Base-by-base conservation (phyloP, 2,329 filamentous ascomycete genomes). In the Pseudofabraea citricarpa region DNA sequence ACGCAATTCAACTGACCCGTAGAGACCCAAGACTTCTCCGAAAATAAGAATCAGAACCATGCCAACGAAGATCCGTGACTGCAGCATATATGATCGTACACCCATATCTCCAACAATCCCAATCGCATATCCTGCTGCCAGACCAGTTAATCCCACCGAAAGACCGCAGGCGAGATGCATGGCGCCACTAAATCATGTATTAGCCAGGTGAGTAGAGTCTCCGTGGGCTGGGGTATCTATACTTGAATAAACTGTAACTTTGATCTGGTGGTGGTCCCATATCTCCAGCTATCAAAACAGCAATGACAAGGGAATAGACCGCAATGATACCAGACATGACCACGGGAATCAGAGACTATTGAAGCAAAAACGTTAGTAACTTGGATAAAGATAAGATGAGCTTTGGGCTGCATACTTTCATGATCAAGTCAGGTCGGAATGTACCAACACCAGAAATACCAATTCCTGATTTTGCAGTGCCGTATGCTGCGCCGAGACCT, bases 311-410 rank as follows among this genome's bases (percentile, higher is more conserved):
- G 40, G 90, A 88, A 71, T 98, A 98, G 55, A 98, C 93, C 46
- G 93, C 93, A 61, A 98, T 89, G 64, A 98, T 98, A 80, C 93
- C 93, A 57, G 93, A 95, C 93, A 98, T 98, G 73, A 98, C 84
- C 54, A 93, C 87, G 50, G 87, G 87, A 56, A 91, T 90, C 41
- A 91, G 72, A 45, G 85, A 90, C 86, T 90, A 56, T 24, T 35
- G 9, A 13, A 15, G 40, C 19, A 19, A 20, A 9, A 26, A 22
- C 16, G 33, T 47, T 38, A 52, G 45, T 19, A 20, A 12, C 12
- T 16, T 43, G 36, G n/a, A n/a, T n/a, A n/a, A n/a, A n/a, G n/a
- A n/a, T n/a, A n/a, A n/a, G n/a, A n/a, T n/a, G n/a, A n/a, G n/a
- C n/a, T n/a, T n/a, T 19, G 15, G 42, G 16, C 19, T 24, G 41